Percentiles rank a stretch among this genome's conserved stretches.
phyloP scores from a whole-genome alignment of 2,329 filamentous ascomycete genomes.

The Remersonia thermophila region DNA sequence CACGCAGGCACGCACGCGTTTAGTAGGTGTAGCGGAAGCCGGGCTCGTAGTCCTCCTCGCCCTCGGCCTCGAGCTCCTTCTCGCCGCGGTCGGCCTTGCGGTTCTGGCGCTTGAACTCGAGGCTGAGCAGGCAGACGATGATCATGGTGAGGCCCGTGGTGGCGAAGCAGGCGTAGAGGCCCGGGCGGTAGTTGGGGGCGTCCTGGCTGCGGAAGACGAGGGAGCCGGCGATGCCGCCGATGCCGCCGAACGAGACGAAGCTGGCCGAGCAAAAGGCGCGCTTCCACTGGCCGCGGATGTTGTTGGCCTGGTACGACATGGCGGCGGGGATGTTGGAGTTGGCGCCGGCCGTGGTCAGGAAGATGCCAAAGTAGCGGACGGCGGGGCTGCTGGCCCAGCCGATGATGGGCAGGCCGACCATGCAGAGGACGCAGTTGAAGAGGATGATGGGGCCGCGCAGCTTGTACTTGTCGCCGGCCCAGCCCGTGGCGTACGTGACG shows the following conservation, averaged over 20 bases:
- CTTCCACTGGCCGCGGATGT: conserved; percentile 83
- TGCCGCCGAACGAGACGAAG: conserved; percentile 61
- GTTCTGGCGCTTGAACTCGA: conserved; percentile 34
- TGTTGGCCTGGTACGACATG: conserved; percentile 76
- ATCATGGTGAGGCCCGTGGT: conserved; percentile 34
- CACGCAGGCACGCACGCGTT: conserved; percentile 2
- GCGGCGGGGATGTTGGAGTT: conserved; percentile 65
- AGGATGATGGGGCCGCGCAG: conserved; percentile 54
- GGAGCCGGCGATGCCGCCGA: conserved; percentile 66
- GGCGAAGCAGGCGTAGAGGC: conserved; percentile 43
- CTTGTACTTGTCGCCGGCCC: conserved; percentile 53
- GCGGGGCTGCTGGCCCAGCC: conserved; percentile 46
- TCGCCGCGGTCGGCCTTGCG: conserved; percentile 40
- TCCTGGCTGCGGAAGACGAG: conserved; percentile 53
- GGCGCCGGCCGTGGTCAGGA: conserved; percentile 62
- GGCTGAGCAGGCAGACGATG: conserved; percentile 29
- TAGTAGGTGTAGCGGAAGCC: conserved; percentile 31
- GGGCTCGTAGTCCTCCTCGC: conserved; percentile 26
- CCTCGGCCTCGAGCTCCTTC: conserved; percentile 36
- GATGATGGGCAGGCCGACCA: conserved; percentile 62
- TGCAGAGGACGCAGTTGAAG: conserved; percentile 51
- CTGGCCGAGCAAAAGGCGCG: conserved; percentile 66
- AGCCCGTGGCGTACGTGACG: conserved; percentile 47
- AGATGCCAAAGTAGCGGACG: conserved; percentile 62
- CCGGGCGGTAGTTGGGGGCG: conserved; percentile 39